Base-by-base conservation (phyloP, 2,329 filamentous ascomycete species). In the Aspergillus puulaauensis region DNA sequence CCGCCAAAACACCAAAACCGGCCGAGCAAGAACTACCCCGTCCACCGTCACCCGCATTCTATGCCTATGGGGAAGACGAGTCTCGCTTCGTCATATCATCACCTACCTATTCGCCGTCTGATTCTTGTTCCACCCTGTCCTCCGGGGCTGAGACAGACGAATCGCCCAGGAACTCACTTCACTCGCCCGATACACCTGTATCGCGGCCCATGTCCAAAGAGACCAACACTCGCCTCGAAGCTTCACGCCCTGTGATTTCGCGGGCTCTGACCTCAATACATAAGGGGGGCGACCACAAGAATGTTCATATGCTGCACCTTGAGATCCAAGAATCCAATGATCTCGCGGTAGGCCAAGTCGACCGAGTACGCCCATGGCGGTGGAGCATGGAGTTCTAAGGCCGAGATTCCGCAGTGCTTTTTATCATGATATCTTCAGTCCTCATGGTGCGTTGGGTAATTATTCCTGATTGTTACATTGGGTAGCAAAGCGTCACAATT, bases 351-450 rank as follows among this genome's bases (percentile, higher is more conserved):
- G 70, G 71, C 45, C 67, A 73, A 54, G 61, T 74, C 21, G 66
- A 72, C 56, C 67, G 65, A 39, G 64, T 75, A 51, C 72, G 72
- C 33, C 74, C 73, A 12, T 77, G 70, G 68, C 70, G 75, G 59
- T 77, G 75, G 75, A 77, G 75, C 61, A 77, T 77, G 73, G 74
- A 77, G 58, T 72, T 77, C 40, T 77, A 67, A 70, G 49, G 31
- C 17, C 31, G 19, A 37, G 19, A 31, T n/a, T 27, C 17, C 33
- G 23, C 47, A 23, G 17, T 51, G 19, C 19, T 19, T n/a, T 57
- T 43, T 43, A 23, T 27, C 40, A 37, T 46, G n/a, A 39, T 41
- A 17, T 46, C n/a, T 41, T 33, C 47, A 43, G 40, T 52, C 19
- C 37, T 37, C 44, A 43, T 52, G 33, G 33, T 49, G 52, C 46